These are phyloP conservation scores for Fomitopsis betulina DNA, from an alignment of 1,284 basidiomycete species.

Conservation along the genomic window DNA sequence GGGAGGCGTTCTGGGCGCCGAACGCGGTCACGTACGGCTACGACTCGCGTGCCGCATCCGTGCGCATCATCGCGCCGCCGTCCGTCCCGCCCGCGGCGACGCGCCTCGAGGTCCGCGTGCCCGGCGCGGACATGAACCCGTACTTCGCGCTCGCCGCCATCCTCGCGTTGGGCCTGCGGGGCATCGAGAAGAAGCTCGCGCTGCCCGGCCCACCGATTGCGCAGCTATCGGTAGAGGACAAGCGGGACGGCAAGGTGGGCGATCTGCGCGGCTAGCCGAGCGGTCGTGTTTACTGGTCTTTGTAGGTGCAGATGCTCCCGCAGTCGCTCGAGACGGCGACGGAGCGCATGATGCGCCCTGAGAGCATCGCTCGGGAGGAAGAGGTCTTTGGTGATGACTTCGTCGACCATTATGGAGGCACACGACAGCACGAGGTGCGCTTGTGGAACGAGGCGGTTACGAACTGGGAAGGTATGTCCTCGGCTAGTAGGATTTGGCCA, in stretches of 20 bases:
- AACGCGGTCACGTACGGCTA: constrained; percentile 93
- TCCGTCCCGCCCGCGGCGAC: constrained; percentile 78
- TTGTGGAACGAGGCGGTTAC: constrained; percentile 89
- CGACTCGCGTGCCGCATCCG: constrained; percentile 88
- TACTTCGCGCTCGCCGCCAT: constrained; percentile 86
- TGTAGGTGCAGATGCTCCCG: constrained; percentile 68
- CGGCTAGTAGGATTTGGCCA: no score
- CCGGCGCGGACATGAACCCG: constrained; percentile 95
- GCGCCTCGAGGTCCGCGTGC: constrained; percentile 88
- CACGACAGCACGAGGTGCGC: constrained; percentile 84
- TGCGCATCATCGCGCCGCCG: constrained; percentile 90
- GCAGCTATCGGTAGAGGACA: constrained; percentile 52
- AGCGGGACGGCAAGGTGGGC: constrained; percentile 47
- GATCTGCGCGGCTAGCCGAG: background rate
- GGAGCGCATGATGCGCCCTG: constrained; percentile 68
- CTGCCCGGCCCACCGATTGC: constrained; percentile 73
- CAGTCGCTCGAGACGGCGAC: constrained; percentile 79
- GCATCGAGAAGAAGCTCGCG: constrained; percentile 74
- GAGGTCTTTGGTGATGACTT: constrained; percentile 80
- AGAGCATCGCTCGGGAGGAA: constrained; percentile 76
- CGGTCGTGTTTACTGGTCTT: constrained; percentile 1
- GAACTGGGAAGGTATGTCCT: constrained; percentile 83
- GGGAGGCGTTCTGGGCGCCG: constrained; percentile 93
- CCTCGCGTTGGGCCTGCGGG: constrained; percentile 82
- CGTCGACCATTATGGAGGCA: constrained; percentile 92